Evolutionary conservation across 1,284 basidiomycete species (phyloP).

Genomic region (Trametes hirsuta): DNA sequence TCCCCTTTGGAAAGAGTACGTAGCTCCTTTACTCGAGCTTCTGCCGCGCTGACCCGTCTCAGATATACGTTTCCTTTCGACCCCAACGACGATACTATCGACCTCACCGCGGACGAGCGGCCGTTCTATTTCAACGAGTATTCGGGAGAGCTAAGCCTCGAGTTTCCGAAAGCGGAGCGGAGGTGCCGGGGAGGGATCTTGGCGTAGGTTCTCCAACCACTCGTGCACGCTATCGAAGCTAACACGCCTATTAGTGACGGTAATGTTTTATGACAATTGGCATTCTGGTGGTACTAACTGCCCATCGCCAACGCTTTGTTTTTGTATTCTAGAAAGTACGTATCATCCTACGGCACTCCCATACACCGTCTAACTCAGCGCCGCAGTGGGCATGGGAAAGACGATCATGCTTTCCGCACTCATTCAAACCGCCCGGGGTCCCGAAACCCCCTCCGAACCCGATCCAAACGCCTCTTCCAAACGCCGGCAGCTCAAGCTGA

Average conservation of each 20-base stretch:
- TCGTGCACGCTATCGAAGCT: not conserved
- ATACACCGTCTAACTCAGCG: not conserved
- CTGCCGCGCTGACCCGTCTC: not conserved
- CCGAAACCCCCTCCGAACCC: slow-evolving; percentile 40
- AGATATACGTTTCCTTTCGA: slow-evolving; percentile 74
- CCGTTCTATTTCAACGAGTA: slow-evolving; percentile 90
- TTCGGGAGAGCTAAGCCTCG: slow-evolving; percentile 91
- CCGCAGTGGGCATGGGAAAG: slow-evolving; percentile 91
- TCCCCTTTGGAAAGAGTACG: slow-evolving; percentile 93
- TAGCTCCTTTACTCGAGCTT: slow-evolving; percentile 4
- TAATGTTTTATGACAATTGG: slow-evolving; percentile 14
- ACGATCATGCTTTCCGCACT: slow-evolving; percentile 95
- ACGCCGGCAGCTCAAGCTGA: slow-evolving; percentile 62
- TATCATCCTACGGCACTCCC: not conserved
- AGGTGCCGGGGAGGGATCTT: slow-evolving; percentile 86
- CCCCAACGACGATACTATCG: slow-evolving; percentile 57
- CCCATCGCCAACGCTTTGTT: not conserved
- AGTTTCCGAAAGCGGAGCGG: slow-evolving; percentile 84
- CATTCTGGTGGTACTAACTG: not conserved
- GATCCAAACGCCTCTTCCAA: slow-evolving; percentile 37
- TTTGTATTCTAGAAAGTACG: slow-evolving; percentile 48
- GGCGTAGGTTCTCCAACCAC: slow-evolving; percentile 58
- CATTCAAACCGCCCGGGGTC: slow-evolving; percentile 77
- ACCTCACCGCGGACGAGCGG: slow-evolving; percentile 70
- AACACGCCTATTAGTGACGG: slow-evolving; percentile 30